A percentile compares a stretch with the other conserved stretches of the same genome.
phyloP scores from a whole-genome alignment of 306 rosid species.

The Fragaria vesca region DNA sequence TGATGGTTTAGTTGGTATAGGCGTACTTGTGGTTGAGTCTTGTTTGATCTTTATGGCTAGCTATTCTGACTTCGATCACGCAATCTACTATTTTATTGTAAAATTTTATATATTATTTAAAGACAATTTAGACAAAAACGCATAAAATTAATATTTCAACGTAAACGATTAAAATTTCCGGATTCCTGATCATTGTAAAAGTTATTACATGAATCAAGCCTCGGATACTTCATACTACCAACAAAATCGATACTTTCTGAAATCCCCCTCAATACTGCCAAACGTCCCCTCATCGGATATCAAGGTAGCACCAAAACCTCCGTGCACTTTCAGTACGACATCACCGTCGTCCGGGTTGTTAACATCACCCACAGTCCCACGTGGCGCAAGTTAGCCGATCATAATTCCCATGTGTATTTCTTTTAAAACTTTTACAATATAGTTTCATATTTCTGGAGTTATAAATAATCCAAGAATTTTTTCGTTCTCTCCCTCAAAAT shows the following conservation, averaged over 20 bases:
- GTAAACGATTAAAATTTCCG: background rate
- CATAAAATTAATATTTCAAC: background rate
- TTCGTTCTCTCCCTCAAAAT: constrained; percentile 35
- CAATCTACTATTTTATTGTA: too few species aligned
- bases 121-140: background rate
- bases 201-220: background rate
- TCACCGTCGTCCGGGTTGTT: constrained; percentile 8
- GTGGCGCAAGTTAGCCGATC: constrained; percentile 23
- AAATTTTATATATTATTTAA: too few species aligned
- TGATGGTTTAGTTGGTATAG: too few species aligned
- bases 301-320: constrained; percentile 17
- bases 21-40: too few species aligned
- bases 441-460: background rate
- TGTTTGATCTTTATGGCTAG: too few species aligned
- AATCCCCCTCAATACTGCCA: constrained; percentile 15
- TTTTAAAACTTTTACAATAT: background rate
- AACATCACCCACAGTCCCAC: constrained; percentile 18
- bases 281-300: constrained; percentile 16
- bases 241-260: background rate
- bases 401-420: background rate
- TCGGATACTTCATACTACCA: background rate
- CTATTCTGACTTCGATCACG: too few species aligned
- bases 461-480: constrained; percentile 37
- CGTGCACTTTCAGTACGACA: background rate
- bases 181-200: background rate